Percentiles rank a stretch among this genome's conserved stretches.
These are phyloP conservation scores for Erythrophleum fordii DNA, from an alignment of 306 rosid genomes.

Conservation along the genomic window DNA sequence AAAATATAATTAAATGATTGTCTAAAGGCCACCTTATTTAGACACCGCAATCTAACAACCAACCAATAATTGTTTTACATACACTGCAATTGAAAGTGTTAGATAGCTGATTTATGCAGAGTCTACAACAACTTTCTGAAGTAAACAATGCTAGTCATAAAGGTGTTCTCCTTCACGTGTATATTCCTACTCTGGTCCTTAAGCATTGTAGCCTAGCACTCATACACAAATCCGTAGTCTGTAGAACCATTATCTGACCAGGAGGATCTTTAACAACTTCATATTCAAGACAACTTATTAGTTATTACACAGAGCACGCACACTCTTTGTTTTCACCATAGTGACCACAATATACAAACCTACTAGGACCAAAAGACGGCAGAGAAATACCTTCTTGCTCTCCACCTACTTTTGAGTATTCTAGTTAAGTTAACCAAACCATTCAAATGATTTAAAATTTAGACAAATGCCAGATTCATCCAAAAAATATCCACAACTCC, in stretches of 20 bases:
- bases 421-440: neutral
- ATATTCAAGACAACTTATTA: neutral
- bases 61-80: conserved; percentile 23
- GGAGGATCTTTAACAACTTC: neutral
- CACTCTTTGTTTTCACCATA: neutral
- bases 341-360: neutral
- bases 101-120: neutral
- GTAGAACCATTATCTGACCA: neutral
- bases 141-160: neutral
- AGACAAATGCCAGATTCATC: conserved; percentile 3
- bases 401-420: neutral
- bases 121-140: neutral
- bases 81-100: neutral
- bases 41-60: conserved; percentile 27
- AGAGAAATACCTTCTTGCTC: neutral
- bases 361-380: neutral
- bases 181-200: neutral
- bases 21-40: conserved; percentile 13
- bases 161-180: neutral
- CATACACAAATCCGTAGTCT: neutral
- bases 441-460: neutral
- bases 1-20: conserved; percentile 35
- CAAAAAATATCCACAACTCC: neutral
- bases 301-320: neutral
- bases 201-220: neutral